A percentile compares a stretch with the other conserved stretches of the same genome.
Conservation (phyloP, 352 stramenopile genomes). For the Blastocystis sp. region DNA sequence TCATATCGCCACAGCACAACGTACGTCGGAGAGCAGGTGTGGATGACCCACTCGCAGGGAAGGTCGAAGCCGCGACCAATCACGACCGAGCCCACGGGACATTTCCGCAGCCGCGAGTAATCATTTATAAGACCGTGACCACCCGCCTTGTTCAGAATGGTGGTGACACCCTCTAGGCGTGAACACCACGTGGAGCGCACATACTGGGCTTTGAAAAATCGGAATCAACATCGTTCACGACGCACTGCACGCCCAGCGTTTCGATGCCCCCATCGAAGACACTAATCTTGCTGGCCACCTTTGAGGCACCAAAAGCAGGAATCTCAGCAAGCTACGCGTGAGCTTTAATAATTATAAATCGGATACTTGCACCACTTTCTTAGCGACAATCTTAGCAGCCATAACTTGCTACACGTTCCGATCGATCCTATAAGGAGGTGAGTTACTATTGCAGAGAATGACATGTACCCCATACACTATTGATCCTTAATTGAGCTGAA, state of each 20-base stretch:
- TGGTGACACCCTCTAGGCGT: constrained; percentile 24
- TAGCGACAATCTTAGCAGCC: neutral
- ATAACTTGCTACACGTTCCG: neutral
- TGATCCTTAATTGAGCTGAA: no score
- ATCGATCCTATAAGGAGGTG: neutral
- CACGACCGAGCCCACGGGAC: constrained; percentile 13
- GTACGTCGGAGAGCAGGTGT: constrained; percentile 3
- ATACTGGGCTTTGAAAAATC: constrained; percentile 53
- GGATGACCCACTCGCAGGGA: constrained; percentile 38
- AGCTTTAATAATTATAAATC: neutral
- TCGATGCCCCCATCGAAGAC: constrained; percentile 31
- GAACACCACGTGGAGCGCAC: neutral
- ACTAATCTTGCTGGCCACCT: constrained; percentile 17
- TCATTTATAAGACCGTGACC: constrained; percentile 28
- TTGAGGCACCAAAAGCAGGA: neutral
- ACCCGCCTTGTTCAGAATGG: constrained; percentile 28
- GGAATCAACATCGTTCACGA: constrained; percentile 55
- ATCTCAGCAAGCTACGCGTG: constrained; percentile 41
- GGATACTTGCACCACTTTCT: constrained; percentile 7
- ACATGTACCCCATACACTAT: neutral
- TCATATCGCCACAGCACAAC: neutral
- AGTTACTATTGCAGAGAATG: neutral
- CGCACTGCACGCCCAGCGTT: constrained; percentile 33
- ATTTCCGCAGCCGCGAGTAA: constrained; percentile 22
- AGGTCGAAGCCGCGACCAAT: constrained; percentile 45